Evolutionary conservation across 1,284 basidiomycete species (phyloP), one percentile per base, ranked within the genome.

Genomic region (Marasmius fiardii): DNA sequence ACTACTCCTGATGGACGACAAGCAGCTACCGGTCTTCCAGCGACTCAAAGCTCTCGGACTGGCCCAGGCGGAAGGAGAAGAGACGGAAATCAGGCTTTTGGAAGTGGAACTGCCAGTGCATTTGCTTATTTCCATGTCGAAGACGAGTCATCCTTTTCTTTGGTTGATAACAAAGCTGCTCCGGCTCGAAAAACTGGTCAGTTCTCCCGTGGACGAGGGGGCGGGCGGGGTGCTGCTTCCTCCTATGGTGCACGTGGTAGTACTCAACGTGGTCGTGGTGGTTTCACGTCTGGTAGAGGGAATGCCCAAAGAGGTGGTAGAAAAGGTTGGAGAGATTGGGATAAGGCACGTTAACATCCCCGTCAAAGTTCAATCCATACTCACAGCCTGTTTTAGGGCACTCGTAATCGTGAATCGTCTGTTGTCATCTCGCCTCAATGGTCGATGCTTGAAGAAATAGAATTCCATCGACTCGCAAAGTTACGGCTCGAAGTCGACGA

Each of bases 71-170:
- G 81, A 47, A 79, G 85, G 52, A 78, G 85, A 60, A 78, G 86
- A 58, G 85, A 90, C 55, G 83, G 86, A 54, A 75, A 78, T 34
- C 85, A 83, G 61, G 85, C 88, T 10, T 90, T 90, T 67, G 85
- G 86, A 54, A 94, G 92, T 61, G 91, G 90, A 24, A 88, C 89
- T 59, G 87, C 88, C 26, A 95, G 88, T 66, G 93, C 94, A n/a
- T 98, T 98, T 69, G 92, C 94, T 26, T 98, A 98, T 75, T 95
- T 96, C 78, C 95, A 98, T 74, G 95, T 92, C 61, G 96, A 99
- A 73, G 96, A 99, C 70, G 97, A 99, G 75, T 93, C 94, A 26
- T 93, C 88, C 57, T 99, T 99, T 83, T 96, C 93, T 44, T 81
- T 99, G 51, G 97, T 99, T 54, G 95, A 98, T 71, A 95, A 88